Evolutionary conservation across 805 yeast genomes (phyloP), one percentile per base, ranked within the genome.

Genomic region (Ogataea paraovalis): DNA sequence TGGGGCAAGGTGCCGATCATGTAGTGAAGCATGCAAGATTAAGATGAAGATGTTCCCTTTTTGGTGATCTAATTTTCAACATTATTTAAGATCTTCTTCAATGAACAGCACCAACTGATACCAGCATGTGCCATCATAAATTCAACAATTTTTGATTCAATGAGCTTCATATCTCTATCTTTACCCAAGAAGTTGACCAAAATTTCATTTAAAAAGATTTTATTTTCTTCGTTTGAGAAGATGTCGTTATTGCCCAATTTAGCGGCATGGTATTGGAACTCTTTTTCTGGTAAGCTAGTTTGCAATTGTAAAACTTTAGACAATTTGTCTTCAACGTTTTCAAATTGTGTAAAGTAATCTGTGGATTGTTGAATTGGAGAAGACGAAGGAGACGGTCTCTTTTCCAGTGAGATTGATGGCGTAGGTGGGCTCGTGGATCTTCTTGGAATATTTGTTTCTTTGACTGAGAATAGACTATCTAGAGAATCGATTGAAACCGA

Each of bases 41-140:
- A n/a, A n/a, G n/a, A n/a, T n/a, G n/a, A n/a, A n/a, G n/a, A n/a
- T n/a, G 10, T 13, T 3, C 21, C 2, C 22, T 6, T 42, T n/a
- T n/a, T 34, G 10, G n/a, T n/a, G n/a, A n/a, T 6, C 21, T 16
- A 25, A 19, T 23, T 14, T 8, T 42, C 22, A 4, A 51, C 52
- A 45, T 66, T 67, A 45, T 76, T 79, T 14, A 79, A 54, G 3
- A 84, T 62, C 59, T 82, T 82, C 43, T 82, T 74, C 45, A 86
- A 68, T 3, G 91, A 85, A 22, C 79, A 72, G 51, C 86, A 79
- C 95, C 95, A 86, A 21, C 66, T 64, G 10, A 79, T 76, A 0
- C 85, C 82, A 39, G 72, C 74, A 54, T 81, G 79, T 2, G 66
- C 56, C 66, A 83, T 68, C 79, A 83, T 80, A 70, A 79, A 83